Percentiles rank a stretch among this genome's conserved stretches.
Conservation (phyloP, 306 rosid species). For the Ormosia emarginata region DNA sequence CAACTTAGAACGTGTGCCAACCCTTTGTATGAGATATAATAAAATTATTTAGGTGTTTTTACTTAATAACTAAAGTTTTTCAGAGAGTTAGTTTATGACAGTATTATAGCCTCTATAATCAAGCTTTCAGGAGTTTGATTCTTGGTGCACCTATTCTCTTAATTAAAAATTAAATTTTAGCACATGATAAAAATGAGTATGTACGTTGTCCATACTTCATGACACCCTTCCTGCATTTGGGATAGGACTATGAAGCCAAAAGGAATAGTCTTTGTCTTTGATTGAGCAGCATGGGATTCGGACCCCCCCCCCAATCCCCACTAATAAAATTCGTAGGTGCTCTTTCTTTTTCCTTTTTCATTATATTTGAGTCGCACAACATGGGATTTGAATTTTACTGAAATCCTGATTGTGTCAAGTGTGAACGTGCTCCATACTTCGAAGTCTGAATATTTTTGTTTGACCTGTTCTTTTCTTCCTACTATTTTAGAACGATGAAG, state of each 20-base stretch:
- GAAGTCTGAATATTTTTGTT: not conserved
- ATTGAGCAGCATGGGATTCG: no score
- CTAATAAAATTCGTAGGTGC: not conserved
- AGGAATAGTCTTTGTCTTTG: not conserved
- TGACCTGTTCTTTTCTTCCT: slow-evolving; percentile 7
- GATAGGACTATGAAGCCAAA: not conserved
- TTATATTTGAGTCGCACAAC: not conserved
- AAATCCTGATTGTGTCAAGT: not conserved
- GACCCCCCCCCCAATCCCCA: not conserved
- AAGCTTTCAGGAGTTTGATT: no score
- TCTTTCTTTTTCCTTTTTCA: not conserved
- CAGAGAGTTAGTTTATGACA: no score
- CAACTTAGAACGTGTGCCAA: not conserved
- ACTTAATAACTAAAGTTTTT: no score
- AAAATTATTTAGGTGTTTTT: no score
- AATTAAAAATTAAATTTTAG: no score
- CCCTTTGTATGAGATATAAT: no score
- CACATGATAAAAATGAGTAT: no score
- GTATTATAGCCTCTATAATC: no score
- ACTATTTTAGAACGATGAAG: not conserved
- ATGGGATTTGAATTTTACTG: not conserved
- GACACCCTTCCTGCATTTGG: no score
- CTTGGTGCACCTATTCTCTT: no score
- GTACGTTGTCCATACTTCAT: no score
- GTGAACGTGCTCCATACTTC: not conserved